Evolutionary conservation across 371 early-diverging fungal species (phyloP).

Genomic region (Ordospora pajunii): DNA sequence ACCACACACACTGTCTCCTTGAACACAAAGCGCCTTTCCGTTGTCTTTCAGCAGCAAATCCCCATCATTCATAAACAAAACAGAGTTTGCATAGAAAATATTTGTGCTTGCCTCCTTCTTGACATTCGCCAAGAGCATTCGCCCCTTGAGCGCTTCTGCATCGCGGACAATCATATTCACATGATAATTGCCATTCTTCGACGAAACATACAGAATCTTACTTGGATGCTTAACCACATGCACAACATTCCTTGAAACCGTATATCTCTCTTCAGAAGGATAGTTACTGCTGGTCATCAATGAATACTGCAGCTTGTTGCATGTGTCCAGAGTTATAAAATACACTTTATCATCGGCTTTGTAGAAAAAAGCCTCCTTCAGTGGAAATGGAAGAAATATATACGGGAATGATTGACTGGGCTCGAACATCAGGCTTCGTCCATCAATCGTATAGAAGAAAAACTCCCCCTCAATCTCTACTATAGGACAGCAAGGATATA

Average conservation of each 20-base stretch:
- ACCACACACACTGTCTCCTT: constrained; percentile 16
- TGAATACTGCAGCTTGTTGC: constrained; percentile 18
- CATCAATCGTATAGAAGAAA: constrained; percentile 20
- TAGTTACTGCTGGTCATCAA: background rate
- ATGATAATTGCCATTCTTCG: constrained; percentile 13
- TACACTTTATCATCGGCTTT: background rate
- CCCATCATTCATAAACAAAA: background rate
- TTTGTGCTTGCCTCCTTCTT: background rate
- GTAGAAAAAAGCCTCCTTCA: background rate
- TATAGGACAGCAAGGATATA: background rate
- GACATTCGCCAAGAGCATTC: background rate
- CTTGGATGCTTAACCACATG: background rate
- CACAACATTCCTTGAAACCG: constrained; percentile 29
- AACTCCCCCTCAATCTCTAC: background rate
- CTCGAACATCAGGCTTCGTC: constrained; percentile 10
- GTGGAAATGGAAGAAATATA: constrained; percentile 20
- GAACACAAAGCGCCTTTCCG: constrained; percentile 7
- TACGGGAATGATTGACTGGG: background rate
- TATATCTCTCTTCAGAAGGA: background rate
- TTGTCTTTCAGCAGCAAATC: background rate
- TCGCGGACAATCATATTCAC: constrained; percentile 16
- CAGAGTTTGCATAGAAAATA: background rate
- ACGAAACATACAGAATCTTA: constrained; percentile 17
- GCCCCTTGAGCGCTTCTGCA: background rate
- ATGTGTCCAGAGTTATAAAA: constrained; percentile 17